These are phyloP conservation scores for Ophiostoma perfectum DNA, from an alignment of 2,329 filamentous ascomycete species.

Conservation along the genomic window DNA sequence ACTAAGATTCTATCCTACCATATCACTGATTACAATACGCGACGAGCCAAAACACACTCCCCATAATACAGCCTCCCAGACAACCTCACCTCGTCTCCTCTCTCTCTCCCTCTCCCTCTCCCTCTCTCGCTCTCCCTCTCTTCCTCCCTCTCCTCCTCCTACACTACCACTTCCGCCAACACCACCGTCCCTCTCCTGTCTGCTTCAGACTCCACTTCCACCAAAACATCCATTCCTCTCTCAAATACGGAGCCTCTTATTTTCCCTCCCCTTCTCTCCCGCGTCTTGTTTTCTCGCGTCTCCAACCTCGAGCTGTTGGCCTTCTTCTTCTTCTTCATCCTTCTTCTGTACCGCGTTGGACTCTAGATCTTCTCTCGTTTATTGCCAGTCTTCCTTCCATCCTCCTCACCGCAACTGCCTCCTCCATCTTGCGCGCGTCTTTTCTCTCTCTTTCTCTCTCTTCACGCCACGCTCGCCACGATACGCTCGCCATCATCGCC, in stretches of 20 bases:
- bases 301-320: constrained; percentile 1
- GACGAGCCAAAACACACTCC: constrained; percentile 13
- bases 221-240: constrained; percentile 28
- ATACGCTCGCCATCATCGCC: background rate
- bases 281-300: constrained; percentile 9
- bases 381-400: constrained; percentile 2
- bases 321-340: constrained; percentile 8
- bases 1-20: background rate
- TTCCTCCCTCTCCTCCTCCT: constrained; percentile 21
- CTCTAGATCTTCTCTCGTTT: background rate
- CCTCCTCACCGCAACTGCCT: background rate
- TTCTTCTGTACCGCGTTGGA: constrained; percentile 5
- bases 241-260: constrained; percentile 26
- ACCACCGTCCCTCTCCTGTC: constrained; percentile 7
- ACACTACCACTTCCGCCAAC: background rate
- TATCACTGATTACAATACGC: constrained; percentile 12
- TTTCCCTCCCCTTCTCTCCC: constrained; percentile 14
- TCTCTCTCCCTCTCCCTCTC: constrained; percentile 17
- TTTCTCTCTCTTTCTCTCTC: too few species aligned
- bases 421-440: too few species aligned
- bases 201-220: constrained; percentile 28
- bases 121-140: constrained; percentile 18
- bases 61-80: background rate
- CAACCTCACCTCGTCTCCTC: constrained; percentile 11
- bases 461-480: background rate